Conservation (phyloP, 169 alveolate species). For the Amoebophrya sp. region DNA sequence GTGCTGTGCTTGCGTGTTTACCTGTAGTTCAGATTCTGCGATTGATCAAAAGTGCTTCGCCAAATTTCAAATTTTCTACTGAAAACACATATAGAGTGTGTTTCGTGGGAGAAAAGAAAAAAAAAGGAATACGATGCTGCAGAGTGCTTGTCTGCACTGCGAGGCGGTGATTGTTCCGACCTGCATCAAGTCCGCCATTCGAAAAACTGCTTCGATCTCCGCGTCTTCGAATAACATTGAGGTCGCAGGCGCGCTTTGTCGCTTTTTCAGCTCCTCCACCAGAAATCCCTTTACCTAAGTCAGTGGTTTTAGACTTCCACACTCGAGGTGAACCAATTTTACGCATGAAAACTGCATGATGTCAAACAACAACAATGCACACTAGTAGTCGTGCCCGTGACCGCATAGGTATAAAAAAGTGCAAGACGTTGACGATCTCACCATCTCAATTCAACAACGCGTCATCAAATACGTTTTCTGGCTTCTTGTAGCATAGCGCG, state of each 20-base stretch:
- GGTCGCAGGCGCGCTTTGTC: neutral
- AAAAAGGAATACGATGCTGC: neutral
- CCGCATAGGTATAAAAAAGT: no score
- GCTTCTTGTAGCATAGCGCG: neutral
- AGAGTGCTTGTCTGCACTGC: constrained; percentile 20
- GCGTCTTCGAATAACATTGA: neutral
- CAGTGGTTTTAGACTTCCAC: no score
- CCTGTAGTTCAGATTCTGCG: no score
- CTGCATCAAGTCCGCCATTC: constrained; percentile 7
- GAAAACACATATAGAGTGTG: no score
- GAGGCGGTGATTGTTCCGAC: neutral
- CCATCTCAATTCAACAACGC: neutral
- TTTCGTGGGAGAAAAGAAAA: no score
- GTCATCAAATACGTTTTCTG: neutral
- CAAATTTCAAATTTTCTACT: no score
- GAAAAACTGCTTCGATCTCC: neutral
- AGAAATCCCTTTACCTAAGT: neutral
- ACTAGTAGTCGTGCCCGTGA: no score
- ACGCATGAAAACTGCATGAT: no score
- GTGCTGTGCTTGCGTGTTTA: neutral
- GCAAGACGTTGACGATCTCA: no score
- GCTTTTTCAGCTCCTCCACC: constrained; percentile 9
- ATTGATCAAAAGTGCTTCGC: no score
- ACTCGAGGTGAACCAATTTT: no score
- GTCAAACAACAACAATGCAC: no score